Evolutionary conservation across 345 rosid species (phyloP), one percentile per base, ranked within the genome.

Genomic region (Arabidopsis thaliana): DNA sequence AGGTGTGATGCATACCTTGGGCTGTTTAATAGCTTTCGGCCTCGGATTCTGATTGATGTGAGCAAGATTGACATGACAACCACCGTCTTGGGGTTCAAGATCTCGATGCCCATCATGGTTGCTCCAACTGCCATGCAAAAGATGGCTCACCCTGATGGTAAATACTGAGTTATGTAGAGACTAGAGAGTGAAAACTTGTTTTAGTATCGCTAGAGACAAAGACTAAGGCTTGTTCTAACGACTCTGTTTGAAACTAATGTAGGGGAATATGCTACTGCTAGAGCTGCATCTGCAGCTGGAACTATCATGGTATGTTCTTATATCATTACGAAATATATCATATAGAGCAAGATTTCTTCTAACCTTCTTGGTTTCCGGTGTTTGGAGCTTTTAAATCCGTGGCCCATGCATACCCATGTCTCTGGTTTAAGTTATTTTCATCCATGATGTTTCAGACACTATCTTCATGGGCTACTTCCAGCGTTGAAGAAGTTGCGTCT

Each of bases 141-240:
- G 83, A 91, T 91, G 97, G 97, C 97, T 79, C 97, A 91, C 74
- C 97, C 97, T 6, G 95, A 89, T 77, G 97, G 97, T 87, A 59
- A 74, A 67, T 41, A 74, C 61, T 16, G 5, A 48, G 28, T 46
- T 50, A 28, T 30, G 45, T 59, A 59, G 32, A 37, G 64, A 40
- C 14, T 49, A 32, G 23, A 61, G 32, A 53, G 46, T 42, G 52
- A 41, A 8, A 57, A 49, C 33, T 74, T 46, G 32, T 5, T 42
- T 65, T 57, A 46, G 36, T 32, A 32, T 44, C 0, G 7, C 11
- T 58, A 13, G 44, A 61, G 34, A 52, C 34, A 3, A 46, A 33
- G 32, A 11, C 12, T 53, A 45, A 44, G 56, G 16, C 45, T 16
- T 52, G 65, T 16, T 33, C 24, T 55, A 32, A 52, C 8, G 2